phyloP scores from a whole-genome alignment of 2,329 filamentous ascomycete genomes.

The Leptoxyphium fumago region DNA sequence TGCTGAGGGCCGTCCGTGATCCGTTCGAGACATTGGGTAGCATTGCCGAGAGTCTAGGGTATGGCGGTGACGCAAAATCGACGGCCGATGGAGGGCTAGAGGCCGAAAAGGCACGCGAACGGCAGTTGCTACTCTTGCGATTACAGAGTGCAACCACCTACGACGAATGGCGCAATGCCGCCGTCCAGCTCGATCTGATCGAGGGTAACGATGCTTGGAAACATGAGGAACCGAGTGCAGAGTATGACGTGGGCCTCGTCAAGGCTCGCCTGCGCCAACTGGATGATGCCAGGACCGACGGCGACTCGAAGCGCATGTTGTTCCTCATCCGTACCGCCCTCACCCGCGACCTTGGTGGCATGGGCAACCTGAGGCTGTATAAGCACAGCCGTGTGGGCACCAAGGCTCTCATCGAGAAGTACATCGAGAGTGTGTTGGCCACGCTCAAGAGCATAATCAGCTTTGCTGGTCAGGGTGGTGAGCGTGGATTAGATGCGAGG shows the following conservation, averaged over 20 bases:
- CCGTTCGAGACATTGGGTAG: slow-evolving; percentile 6
- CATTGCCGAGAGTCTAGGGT: slow-evolving; percentile 5
- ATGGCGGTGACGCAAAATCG: neutral
- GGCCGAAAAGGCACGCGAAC: slow-evolving; percentile 1
- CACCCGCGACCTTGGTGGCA: slow-evolving; percentile 67
- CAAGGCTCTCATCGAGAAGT: slow-evolving; percentile 72
- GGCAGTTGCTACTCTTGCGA: slow-evolving; percentile 1
- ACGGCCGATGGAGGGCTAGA: neutral
- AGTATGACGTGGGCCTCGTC: slow-evolving; percentile 60
- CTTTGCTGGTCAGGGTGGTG: slow-evolving; percentile 7
- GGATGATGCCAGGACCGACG: slow-evolving; percentile 55
- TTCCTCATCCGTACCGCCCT: slow-evolving; percentile 67
- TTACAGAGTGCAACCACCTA: slow-evolving; percentile 2
- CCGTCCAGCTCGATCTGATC: slow-evolving; percentile 60
- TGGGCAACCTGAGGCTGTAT: slow-evolving; percentile 73
- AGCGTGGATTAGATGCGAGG: slow-evolving; percentile 42
- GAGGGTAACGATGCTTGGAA: slow-evolving; percentile 80
- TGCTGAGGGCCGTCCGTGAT: slow-evolving; percentile 5
- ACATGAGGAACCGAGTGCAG: slow-evolving; percentile 44
- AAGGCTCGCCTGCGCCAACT: slow-evolving; percentile 55
- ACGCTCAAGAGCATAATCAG: slow-evolving; percentile 62
- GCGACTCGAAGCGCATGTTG: slow-evolving; percentile 64
- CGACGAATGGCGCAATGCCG: slow-evolving; percentile 58
- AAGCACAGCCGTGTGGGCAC: slow-evolving; percentile 74
- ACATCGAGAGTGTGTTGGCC: slow-evolving; percentile 63